Evolutionary conservation across 768 basidiomycete genomes (phyloP), one percentile per base, ranked within the genome.

Genomic region (Hygrocybe punicea): DNA sequence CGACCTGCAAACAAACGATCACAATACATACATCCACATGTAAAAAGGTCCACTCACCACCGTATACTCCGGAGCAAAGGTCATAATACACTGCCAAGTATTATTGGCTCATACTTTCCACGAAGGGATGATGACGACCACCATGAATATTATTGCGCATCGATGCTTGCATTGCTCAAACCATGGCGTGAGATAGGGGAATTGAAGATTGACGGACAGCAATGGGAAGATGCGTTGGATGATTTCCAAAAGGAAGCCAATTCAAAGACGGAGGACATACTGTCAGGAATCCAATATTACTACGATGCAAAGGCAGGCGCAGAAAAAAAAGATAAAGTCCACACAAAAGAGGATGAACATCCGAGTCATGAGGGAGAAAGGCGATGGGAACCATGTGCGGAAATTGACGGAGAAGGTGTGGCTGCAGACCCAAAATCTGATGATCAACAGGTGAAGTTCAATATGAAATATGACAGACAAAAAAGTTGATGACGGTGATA

Each of bases 41-140:
- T 16, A 7, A 19, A 45, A 40, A 48, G 19, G n/a, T 16, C n/a
- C n/a, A n/a, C n/a, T n/a, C n/a, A n/a, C n/a, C n/a, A n/a, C 24
- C 42, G 45, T 6, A 14, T 56, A 7, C 11, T 56, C 5, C 21
- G 45, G n/a, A 16, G 34, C n/a, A 25, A 6, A 7, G 60, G 63
- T 0, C 76, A 78, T 48, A 66, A 71, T 8, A 76, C 53, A 0
- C 44, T 78, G 0, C 73, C 73, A 0, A 71, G 73, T 35, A 68
- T 79, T 51, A 59, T 76, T 16, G 78, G 78, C 0, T 61, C 50
- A 0, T 75, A 60, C 21, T 75, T 79, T 53, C 74, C 76, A 1
- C 23, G 59, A 0, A 5, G 51, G 0, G 62, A 76, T 51, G 65
- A 73, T 16, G 13, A 39, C 2, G 63, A 64, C 1, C 19, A 29